Base-by-base conservation (phyloP, 2,329 filamentous ascomycete species). In the Clonostachys rhizophaga region DNA sequence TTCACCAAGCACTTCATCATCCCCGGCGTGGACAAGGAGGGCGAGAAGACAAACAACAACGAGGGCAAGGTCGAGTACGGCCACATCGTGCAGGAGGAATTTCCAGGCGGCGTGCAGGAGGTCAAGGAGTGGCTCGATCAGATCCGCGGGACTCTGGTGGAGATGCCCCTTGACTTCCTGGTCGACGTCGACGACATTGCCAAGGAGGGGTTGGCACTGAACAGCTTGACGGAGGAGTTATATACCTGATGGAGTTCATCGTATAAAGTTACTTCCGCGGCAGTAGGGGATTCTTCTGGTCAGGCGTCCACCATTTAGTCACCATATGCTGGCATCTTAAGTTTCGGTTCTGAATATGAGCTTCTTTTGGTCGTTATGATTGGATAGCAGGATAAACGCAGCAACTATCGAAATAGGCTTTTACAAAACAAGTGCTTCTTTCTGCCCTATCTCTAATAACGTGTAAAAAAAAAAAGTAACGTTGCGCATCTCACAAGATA, bases 101-200 rank as follows among this genome's bases (percentile, higher is more conserved):
- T 95, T 64, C 74, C 79, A 0, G 79, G 85, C 52, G 88, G 91
- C 8, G 83, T 85, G 41, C 71, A 71, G n/a, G 84, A 88, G 62
- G 74, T 91, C 49, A 91, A 89, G 69, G 80, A 85, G 44, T 78
- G 83, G 68, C 69, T 91, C 47, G 74, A 75, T 47, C 75, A 79
- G 46, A 73, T 91, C 37, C 78, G 82, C 50, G 87, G 87, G 3
- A 87, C 78, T 9, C 67, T 91, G 42, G 86, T 96, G 8, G 89
- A 96, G 73, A 96, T 96, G 91, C 90, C 91, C 30, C 72, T 96
- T 55, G 74, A 89, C 54, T 96, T 96, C 71, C 71, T 96, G 63
- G 85, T 86, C 57, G 87, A 91, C 34, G 79, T 81, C 9, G 80
- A 89, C 58, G 91, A 96, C 63, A 84, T 96, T 64, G 92, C 91